Percentiles rank a stretch among this genome's conserved stretches.
These are phyloP conservation scores for Populus tremula DNA, from an alignment of 345 rosid genomes.

Conservation along the genomic window DNA sequence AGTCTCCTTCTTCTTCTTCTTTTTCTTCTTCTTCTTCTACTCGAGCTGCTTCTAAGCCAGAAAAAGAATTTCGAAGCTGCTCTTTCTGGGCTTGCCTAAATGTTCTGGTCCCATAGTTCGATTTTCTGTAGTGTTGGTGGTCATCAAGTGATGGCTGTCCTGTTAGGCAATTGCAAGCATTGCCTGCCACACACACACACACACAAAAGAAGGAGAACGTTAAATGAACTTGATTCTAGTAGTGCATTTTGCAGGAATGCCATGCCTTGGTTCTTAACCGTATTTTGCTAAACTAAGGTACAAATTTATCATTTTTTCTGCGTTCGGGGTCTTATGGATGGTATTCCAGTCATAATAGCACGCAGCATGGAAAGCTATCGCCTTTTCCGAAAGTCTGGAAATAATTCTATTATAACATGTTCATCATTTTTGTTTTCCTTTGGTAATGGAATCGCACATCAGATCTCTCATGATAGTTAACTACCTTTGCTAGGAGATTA, in stretches of 20 bases:
- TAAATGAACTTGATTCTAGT: conserved; percentile 2
- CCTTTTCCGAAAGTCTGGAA: neutral
- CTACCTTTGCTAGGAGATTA: neutral
- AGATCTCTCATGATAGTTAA: neutral
- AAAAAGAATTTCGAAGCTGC: conserved; percentile 47
- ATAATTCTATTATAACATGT: neutral
- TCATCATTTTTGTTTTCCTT: neutral
- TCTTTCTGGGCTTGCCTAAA: conserved; percentile 43
- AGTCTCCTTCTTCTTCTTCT: conserved; percentile 39
- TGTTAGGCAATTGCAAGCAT: conserved; percentile 52
- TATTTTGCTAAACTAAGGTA: neutral
- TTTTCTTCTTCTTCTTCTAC: conserved; percentile 41
- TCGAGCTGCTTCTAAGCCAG: conserved; percentile 43
- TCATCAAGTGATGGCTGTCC: conserved; percentile 58
- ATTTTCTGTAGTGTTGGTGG: conserved; percentile 48
- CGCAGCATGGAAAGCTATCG: neutral
- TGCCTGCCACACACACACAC: conserved; percentile 36
- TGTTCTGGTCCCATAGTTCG: conserved; percentile 37
- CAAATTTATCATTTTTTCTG: neutral
- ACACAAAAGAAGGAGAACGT: too few relatives aligned
- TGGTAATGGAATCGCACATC: neutral
- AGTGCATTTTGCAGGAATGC: neutral
- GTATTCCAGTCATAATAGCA: neutral
- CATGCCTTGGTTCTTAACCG: neutral
- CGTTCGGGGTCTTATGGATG: neutral